Evolutionary conservation across 1,284 basidiomycete species (phyloP).

Genomic region (Leccinum subrobustum): DNA sequence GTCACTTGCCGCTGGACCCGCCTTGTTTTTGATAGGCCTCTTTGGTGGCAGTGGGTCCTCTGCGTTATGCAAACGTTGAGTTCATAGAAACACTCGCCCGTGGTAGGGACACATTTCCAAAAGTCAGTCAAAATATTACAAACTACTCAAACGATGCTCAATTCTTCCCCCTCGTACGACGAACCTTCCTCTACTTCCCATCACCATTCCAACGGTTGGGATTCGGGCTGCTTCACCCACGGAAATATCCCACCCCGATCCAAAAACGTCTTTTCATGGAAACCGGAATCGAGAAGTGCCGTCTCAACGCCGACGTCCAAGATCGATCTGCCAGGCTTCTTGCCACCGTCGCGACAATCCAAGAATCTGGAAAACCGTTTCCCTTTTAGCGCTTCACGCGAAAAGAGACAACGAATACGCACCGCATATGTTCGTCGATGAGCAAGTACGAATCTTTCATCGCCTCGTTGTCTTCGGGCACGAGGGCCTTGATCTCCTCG

Average conservation of each 20-base stretch:
- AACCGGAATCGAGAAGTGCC: slow-evolving; percentile 19
- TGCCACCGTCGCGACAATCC: slow-evolving; percentile 10
- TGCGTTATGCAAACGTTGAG: background rate
- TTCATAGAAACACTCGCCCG: background rate
- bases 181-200: background rate
- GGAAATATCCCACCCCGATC: slow-evolving; percentile 9
- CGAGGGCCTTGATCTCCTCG: background rate
- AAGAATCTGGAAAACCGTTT: slow-evolving; percentile 4
- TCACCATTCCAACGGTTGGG: slow-evolving; percentile 10
- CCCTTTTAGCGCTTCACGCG: background rate
- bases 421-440: slow-evolving; percentile 20
- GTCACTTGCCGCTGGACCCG: slow-evolving; percentile 23
- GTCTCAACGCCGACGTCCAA: slow-evolving; percentile 12
- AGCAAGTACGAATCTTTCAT: slow-evolving; percentile 23
- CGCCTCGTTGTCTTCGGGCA: slow-evolving; percentile 19
- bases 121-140: background rate
- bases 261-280: slow-evolving; percentile 14
- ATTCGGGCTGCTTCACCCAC: slow-evolving; percentile 3
- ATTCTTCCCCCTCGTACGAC: too few species aligned
- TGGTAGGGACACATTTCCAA: background rate
- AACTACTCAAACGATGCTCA: background rate
- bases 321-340: slow-evolving; percentile 17
- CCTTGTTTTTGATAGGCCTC: slow-evolving; percentile 10
- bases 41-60: background rate
- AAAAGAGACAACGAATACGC: background rate